These are phyloP conservation scores for Saccharomycopsis synnaedendra DNA, from an alignment of 805 yeast species.

Conservation along the genomic window DNA sequence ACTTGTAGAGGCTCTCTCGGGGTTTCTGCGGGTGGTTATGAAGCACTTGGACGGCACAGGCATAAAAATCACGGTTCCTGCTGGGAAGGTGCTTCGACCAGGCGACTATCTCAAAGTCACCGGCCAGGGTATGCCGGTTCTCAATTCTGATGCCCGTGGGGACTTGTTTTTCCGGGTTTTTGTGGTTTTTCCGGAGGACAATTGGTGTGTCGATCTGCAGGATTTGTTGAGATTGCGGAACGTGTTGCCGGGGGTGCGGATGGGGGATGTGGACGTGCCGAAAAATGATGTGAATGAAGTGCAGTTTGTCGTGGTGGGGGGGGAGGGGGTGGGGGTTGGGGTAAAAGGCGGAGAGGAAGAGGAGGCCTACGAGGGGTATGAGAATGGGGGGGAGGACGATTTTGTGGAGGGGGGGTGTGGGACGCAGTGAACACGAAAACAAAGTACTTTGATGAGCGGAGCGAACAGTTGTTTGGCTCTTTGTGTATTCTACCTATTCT, in stretches of 20 bases:
- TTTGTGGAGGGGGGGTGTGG: no score
- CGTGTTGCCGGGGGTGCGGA: constrained; percentile 34
- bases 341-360: constrained; percentile 17
- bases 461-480: constrained; percentile 11
- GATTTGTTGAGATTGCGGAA: constrained; percentile 46
- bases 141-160: constrained; percentile 35
- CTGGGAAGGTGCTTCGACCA: constrained; percentile 76
- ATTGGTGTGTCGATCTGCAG: constrained; percentile 70
- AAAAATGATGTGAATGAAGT: constrained; percentile 23
- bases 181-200: constrained; percentile 73
- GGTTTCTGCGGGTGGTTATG: constrained; percentile 53
- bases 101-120: constrained; percentile 53
- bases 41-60: constrained; percentile 76
- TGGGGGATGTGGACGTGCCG: constrained; percentile 17
- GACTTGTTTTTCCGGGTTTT: constrained; percentile 60
- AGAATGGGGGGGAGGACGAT: constrained; percentile 17
- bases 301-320: constrained; percentile 19
- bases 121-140: constrained; percentile 78
- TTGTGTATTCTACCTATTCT: not conserved
- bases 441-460: constrained; percentile 4
- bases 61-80: constrained; percentile 49
- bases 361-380: constrained; percentile 14
- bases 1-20: constrained; percentile 75
- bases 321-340: not conserved
- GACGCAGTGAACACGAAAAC: not conserved